These are phyloP conservation scores for Talaromyces sp. DNA, from an alignment of 2,329 filamentous ascomycete species.

Conservation along the genomic window DNA sequence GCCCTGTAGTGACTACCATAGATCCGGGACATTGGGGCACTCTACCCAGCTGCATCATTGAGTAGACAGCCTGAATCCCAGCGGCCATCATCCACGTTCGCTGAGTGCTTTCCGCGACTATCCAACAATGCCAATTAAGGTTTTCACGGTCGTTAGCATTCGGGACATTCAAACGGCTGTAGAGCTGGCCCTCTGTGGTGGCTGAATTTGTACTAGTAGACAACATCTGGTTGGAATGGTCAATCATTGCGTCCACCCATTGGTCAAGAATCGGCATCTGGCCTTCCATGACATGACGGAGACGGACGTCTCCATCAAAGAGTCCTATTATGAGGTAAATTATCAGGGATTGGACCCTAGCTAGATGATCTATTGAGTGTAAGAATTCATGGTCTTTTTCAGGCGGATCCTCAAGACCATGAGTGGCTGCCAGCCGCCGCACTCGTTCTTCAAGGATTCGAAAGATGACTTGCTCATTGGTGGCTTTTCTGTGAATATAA, in stretches of 20 bases:
- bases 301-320: constrained; percentile 2
- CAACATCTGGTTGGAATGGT: not conserved
- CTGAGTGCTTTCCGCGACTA: constrained; percentile 9
- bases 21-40: not conserved
- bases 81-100: constrained; percentile 11
- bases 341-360: constrained; percentile 3
- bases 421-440: not conserved
- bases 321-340: not conserved
- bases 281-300: constrained; percentile 3
- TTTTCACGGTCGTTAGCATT: not conserved
- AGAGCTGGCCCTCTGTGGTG: not conserved
- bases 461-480: constrained; percentile 1
- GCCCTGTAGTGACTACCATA: not conserved
- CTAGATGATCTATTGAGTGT: constrained; percentile 2
- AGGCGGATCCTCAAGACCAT: not conserved
- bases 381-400: not conserved
- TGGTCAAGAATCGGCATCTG: not conserved
- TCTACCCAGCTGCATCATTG: not conserved
- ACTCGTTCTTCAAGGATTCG: constrained; percentile 2
- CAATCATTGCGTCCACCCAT: constrained; percentile 5
- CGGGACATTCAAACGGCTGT: not conserved
- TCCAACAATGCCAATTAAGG: constrained; percentile 8
- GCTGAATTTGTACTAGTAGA: not conserved
- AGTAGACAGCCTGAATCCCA: constrained; percentile 2
- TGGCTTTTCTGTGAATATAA: not conserved